These are phyloP conservation scores for Spencermartinsiella ligniputridi DNA, from an alignment of 1,139 yeast genomes.

Conservation along the genomic window DNA sequence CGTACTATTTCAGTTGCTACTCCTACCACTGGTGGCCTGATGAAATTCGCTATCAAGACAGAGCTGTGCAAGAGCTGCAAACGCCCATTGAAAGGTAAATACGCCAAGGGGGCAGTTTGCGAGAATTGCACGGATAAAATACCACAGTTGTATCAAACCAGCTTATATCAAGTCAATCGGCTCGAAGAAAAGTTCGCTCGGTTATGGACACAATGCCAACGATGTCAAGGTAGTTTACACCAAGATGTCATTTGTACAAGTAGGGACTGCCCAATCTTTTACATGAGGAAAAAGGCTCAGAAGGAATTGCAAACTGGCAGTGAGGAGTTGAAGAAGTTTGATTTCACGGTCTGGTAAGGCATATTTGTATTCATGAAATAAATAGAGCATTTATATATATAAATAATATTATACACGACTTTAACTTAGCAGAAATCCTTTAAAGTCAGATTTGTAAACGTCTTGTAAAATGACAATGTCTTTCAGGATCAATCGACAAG, in stretches of 20 bases:
- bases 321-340: conserved; percentile 69
- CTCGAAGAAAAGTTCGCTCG: conserved; percentile 80
- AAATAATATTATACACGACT: conserved; percentile 3
- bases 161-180: conserved; percentile 72
- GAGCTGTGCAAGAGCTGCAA: conserved; percentile 87
- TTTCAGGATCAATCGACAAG: conserved; percentile 23
- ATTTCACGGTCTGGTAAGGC: conserved; percentile 29
- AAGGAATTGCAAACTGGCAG: conserved; percentile 74
- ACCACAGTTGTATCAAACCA: conserved; percentile 72
- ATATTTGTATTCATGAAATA: conserved; percentile 1
- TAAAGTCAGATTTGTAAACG: conserved; percentile 20
- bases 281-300: conserved; percentile 94
- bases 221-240: conserved; percentile 94
- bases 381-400: conserved; percentile 8
- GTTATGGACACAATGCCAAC: conserved; percentile 97
- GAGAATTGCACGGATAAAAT: conserved; percentile 70
- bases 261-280: conserved; percentile 95
- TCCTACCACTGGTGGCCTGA: conserved; percentile 68
- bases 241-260: conserved; percentile 95
- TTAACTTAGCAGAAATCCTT: conserved; percentile 16
- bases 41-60: conserved; percentile 87
- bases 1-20: conserved; percentile 68
- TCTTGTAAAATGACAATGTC: conserved; percentile 21
- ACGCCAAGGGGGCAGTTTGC: conserved; percentile 75
- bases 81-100: conserved; percentile 62